Evolutionary conservation across 768 basidiomycete species (phyloP).

Genomic region (Scleroderma citrinum): DNA sequence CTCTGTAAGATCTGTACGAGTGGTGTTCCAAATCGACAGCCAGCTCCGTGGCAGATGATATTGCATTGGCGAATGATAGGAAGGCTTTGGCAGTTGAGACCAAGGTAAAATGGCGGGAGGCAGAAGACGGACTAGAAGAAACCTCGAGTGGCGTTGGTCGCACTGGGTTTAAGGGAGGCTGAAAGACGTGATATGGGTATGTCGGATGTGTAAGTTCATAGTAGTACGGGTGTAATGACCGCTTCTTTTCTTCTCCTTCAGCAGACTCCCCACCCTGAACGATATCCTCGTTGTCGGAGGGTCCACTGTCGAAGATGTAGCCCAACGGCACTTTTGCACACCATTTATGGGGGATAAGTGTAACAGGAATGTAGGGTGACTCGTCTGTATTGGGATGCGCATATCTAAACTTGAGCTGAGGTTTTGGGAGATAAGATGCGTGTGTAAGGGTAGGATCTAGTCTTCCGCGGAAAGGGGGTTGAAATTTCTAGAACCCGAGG

Average conservation of each 20-base stretch:
- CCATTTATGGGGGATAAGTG: conserved; percentile 59
- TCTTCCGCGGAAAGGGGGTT: conserved; percentile 32
- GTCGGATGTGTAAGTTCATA: conserved; percentile 75
- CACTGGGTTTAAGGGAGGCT: conserved; percentile 40
- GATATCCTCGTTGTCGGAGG: conserved; percentile 6
- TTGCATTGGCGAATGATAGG: conserved; percentile 55
- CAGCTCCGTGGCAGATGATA: conserved; percentile 68
- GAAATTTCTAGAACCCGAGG: conserved; percentile 26
- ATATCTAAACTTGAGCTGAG: conserved; percentile 68
- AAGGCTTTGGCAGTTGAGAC: conserved; percentile 56
- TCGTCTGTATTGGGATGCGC: conserved; percentile 51
- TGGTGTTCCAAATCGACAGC: conserved; percentile 96
- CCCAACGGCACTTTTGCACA: conserved; percentile 83
- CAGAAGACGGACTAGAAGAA: conserved; percentile 23
- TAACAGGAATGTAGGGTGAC: conserved; percentile 57
- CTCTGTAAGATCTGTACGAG: conserved; percentile 74
- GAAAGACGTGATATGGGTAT: conserved; percentile 68
- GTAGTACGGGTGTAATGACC: conserved; percentile 68
- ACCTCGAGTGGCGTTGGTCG: conserved; percentile 55
- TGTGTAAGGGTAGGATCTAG: conserved; percentile 64
- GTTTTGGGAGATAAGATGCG: conserved; percentile 71
- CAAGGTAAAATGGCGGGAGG: conserved; percentile 51
- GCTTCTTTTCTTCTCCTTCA: conserved; percentile 18
- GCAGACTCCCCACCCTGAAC: conserved; percentile 10
- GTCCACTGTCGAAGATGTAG: conserved; percentile 38